These are phyloP conservation scores for Alternaria gansuensis DNA, from an alignment of 2,329 filamentous ascomycete species.

Conservation along the genomic window DNA sequence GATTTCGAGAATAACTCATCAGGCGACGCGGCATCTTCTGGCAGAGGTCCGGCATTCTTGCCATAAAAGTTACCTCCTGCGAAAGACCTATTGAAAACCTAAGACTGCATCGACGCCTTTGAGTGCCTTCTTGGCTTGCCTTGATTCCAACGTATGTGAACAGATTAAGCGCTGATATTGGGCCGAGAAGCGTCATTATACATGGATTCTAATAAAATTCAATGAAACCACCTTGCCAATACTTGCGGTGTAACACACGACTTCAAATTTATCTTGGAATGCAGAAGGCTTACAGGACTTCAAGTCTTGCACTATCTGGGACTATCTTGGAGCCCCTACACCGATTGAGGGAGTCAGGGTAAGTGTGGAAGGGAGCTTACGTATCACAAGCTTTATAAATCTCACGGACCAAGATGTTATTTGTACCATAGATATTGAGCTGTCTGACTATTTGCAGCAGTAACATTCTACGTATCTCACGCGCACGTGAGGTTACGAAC, in stretches of 20 bases:
- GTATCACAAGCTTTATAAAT: not conserved
- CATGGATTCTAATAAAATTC: not conserved
- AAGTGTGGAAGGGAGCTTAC: not conserved
- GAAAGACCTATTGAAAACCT: too few relatives aligned
- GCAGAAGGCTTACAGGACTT: not conserved
- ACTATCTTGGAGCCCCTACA: too few relatives aligned
- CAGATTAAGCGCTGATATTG: not conserved
- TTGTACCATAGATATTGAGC: too few relatives aligned
- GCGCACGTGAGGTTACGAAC: not conserved
- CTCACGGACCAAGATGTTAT: too few relatives aligned
- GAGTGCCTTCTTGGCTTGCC: not conserved
- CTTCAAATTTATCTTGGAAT: not conserved
- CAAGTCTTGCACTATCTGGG: not conserved
- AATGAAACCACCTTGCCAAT: not conserved
- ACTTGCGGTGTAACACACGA: not conserved
- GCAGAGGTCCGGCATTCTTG: not conserved
- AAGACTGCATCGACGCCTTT: not conserved
- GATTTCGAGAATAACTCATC: not conserved
- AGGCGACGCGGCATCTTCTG: not conserved
- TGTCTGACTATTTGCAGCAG: not conserved
- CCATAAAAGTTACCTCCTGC: not conserved
- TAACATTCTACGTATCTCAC: not conserved
- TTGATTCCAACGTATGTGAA: not conserved
- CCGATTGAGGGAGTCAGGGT: too few relatives aligned
- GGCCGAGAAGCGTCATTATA: not conserved